Conservation (phyloP, 371 early-diverging fungal genomes). For the Catenaria anguillulae region DNA sequence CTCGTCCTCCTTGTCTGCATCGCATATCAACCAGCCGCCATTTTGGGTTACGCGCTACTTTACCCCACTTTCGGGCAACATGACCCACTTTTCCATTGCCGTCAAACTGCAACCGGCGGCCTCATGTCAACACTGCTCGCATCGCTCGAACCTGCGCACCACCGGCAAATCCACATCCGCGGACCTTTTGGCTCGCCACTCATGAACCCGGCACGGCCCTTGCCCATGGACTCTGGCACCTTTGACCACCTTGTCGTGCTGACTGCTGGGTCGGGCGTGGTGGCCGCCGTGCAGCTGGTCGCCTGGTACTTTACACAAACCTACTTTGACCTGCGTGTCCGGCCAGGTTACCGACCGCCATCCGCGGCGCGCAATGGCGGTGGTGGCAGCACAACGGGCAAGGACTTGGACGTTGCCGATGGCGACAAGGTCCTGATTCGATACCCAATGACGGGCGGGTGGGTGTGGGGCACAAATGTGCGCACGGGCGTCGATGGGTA, state of each 20-base stretch:
- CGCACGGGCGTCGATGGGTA: not conserved
- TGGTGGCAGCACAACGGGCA: constrained; percentile 1
- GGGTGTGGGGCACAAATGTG: not conserved
- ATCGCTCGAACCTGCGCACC: constrained; percentile 16
- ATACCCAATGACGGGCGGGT: not conserved
- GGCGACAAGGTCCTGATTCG: not conserved
- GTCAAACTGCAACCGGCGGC: constrained; percentile 14
- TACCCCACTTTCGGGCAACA: constrained; percentile 19
- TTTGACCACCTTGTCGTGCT: constrained; percentile 10
- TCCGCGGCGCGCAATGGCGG: constrained; percentile 9
- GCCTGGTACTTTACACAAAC: constrained; percentile 8
- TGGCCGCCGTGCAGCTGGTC: constrained; percentile 11
- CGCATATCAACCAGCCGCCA: too few species aligned
- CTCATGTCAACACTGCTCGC: constrained; percentile 8
- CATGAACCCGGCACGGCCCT: constrained; percentile 12
- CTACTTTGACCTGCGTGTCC: too few species aligned
- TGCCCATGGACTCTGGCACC: constrained; percentile 6
- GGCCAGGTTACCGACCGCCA: too few species aligned
- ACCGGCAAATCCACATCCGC: constrained; percentile 25
- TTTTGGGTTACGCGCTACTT: constrained; percentile 19
- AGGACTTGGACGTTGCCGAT: not conserved
- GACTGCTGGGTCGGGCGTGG: constrained; percentile 11
- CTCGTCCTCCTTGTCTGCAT: too few species aligned
- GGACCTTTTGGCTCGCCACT: constrained; percentile 26
- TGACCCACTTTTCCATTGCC: constrained; percentile 14